Base-by-base conservation (phyloP, 495 filamentous ascomycete species). In the Peziza echinospora region DNA sequence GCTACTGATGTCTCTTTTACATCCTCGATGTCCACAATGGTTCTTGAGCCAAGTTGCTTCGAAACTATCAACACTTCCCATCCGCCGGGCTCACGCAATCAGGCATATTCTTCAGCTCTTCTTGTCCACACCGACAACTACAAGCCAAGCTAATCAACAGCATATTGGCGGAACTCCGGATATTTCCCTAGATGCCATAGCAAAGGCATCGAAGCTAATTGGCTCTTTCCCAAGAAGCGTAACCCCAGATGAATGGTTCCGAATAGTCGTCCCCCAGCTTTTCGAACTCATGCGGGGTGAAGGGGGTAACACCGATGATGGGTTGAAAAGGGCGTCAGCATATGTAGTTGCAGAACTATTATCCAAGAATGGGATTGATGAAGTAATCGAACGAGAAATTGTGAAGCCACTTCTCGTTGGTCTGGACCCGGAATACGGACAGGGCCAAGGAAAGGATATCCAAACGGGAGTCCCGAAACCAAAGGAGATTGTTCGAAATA, bases 341-440 rank as follows among this genome's bases (percentile, higher is more conserved):
- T 76, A 74, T 47, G 64, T 72, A 19, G 67, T 76, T 40, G 71
- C 68, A 44, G 72, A 75, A 9, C 66, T 78, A 21, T 57, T 79
- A n/a, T 65, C 66, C 0, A 70, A 68, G 47, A 67, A 64, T 44
- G 75, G 75, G 1, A 64, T 68, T 19, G 68, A 69, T 5, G 64
- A 63, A 0, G 58, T 70, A 24, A 68, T 73, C 0, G 71, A 75
- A 60, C 66, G 58, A 2, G 65, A 73, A 10, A 71, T 77, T 40
- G 60, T 72, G 5, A 58, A 65, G 40, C 70, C 71, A 0, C 52
- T 75, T 17, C 64, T 74, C 34, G 55, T 63, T 19, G 59, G 59
- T 0, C 56, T 78, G 3, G 65, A 67, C 19, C 73, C 69, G 9
- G 41, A 44, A 19, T 41, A 5, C 25, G 47, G 47, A 5, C 7